Evolutionary conservation across 768 basidiomycete species (phyloP), one percentile per base, ranked within the genome.

Genomic region (Candolleomyces eurysporus): DNA sequence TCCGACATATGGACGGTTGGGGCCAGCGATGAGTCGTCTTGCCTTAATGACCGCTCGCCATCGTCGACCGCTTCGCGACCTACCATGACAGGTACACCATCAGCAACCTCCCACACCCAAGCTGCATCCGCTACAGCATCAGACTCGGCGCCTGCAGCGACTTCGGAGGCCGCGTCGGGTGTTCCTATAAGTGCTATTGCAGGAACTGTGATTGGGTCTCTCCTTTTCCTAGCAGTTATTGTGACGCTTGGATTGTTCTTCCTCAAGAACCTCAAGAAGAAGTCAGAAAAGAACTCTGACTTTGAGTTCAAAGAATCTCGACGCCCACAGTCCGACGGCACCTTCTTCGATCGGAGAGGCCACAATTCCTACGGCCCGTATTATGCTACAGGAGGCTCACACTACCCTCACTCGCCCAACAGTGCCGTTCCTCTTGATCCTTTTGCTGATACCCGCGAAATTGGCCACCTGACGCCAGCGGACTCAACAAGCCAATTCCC

Each of bases 171-270:
- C 22, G 50, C 64, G 19, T 52, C 66, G 32, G 67, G 71, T 8
- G 65, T 76, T 19, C 75, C 82, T 6, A 75, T 77, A 6, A 80
- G 78, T 31, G 80, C 79, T 49, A 81, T 86, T 51, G 79, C 79
- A 8, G 84, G 80, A 26, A 79, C 80, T 26, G 82, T 82, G 10
- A 76, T 85, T 43, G 85, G 86, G 50, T 79, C 72, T 32, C 69
- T 88, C 32, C 63, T 86, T 40, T 84, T 84, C 59, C 66, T 86
- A 21, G 80, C 84, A n/a, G 78, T 79, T 16, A 67, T 81, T 22
- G 73, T 83, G 31, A 79, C 81, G 3, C 72, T 89, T 17, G 81
- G 76, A 8, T 67, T 84, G 9, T 87, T 84, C 69, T 84, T 78
- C 73, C 64, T 87, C 60, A 73, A 66, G 69, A 81, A 36, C 31